These are phyloP conservation scores for Lachancea waltii DNA, from an alignment of 805 yeast species.

Conservation along the genomic window DNA sequence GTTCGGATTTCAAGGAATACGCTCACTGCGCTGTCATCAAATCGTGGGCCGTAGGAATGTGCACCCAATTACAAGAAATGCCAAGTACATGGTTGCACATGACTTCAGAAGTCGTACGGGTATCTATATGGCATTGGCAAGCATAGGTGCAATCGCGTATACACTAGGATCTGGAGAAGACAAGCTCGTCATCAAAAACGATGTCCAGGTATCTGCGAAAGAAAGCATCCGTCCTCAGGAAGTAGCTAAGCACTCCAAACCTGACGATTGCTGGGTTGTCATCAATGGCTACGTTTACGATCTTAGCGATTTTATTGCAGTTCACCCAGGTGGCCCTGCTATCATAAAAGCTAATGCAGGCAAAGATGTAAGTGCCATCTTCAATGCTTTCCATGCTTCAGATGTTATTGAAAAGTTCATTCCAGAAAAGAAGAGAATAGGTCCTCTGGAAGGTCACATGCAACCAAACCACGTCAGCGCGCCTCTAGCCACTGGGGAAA, in stretches of 20 bases:
- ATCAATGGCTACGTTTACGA: conserved; percentile 76
- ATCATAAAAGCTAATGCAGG: conserved; percentile 80
- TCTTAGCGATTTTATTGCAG: conserved; percentile 61
- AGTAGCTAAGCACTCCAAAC: conserved; percentile 61
- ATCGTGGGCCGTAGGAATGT: no score
- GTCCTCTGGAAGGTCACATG: conserved; percentile 39
- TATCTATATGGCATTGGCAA: no score
- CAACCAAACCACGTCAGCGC: conserved; percentile 26
- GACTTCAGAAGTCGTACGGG: no score
- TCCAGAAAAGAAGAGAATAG: conserved; percentile 55
- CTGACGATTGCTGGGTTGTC: conserved; percentile 77
- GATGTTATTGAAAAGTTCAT: conserved; percentile 67
- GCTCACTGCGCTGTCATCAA: no score
- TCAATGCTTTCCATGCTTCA: conserved; percentile 87
- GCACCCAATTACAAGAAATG: no score
- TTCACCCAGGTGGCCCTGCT: conserved; percentile 77
- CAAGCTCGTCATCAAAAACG: no score
- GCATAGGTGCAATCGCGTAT: no score
- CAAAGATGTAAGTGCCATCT: conserved; percentile 73
- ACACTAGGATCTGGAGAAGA: no score
- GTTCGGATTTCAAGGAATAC: no score
- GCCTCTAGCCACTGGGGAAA: conserved; percentile 32
- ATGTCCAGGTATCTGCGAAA: no score
- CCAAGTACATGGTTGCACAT: no score
- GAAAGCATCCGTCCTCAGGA: no score